These are phyloP conservation scores for Nemania diffusa DNA, from an alignment of 2,329 filamentous ascomycete species.

Conservation along the genomic window DNA sequence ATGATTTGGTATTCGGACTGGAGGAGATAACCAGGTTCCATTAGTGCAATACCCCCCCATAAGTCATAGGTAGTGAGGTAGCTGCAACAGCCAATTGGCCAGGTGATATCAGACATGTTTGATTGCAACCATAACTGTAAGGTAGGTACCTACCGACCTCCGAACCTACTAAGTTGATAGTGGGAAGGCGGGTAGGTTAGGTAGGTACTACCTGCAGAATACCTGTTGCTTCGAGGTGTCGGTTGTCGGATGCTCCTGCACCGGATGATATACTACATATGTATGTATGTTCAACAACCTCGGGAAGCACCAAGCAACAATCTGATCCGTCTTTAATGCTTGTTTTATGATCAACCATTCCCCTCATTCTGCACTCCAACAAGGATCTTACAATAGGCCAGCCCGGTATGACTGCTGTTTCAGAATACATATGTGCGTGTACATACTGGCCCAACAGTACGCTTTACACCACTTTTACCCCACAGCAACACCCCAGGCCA, in stretches of 20 bases:
- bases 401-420: not conserved
- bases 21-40: slow-evolving; percentile 1
- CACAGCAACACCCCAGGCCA: slow-evolving; percentile 24
- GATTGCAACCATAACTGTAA: not conserved
- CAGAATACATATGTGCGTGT: too few relatives aligned
- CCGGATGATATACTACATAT: not conserved
- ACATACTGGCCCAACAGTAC: not conserved
- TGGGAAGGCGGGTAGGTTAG: too few relatives aligned
- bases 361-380: slow-evolving; percentile 11
- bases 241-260: not conserved
- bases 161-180: not conserved
- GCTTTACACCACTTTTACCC: slow-evolving; percentile 20
- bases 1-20: slow-evolving; percentile 11
- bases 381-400: slow-evolving; percentile 9
- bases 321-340: not conserved
- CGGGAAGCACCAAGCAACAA: slow-evolving; percentile 1
- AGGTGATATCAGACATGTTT: not conserved
- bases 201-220: too few relatives aligned
- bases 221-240: not conserved
- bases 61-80: slow-evolving; percentile 2
- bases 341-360: slow-evolving; percentile 1
- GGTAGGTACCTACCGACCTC: too few relatives aligned
- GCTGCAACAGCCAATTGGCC: not conserved
- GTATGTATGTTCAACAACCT: too few relatives aligned
- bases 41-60: slow-evolving; percentile 26